A percentile compares a stretch with the other conserved stretches of the same genome.
phyloP scores from a whole-genome alignment of 495 filamentous ascomycete species.

The Penicillium egyptiacum region DNA sequence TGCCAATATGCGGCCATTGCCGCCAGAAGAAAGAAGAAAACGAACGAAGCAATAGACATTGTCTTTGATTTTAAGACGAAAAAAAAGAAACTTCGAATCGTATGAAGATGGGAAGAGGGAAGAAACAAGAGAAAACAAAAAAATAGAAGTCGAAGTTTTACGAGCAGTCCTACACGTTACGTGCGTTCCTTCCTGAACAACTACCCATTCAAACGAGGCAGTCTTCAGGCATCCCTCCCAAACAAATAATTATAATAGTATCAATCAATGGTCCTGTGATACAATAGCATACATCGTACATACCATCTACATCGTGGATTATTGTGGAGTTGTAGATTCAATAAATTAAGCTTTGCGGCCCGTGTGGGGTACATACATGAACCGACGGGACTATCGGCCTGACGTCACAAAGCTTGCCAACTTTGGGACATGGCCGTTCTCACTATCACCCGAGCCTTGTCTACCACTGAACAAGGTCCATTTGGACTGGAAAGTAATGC shows the following conservation, averaged over 20 bases:
- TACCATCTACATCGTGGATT: neutral
- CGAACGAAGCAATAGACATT: neutral
- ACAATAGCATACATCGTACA: neutral
- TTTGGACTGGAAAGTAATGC: neutral
- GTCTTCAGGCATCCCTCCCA: neutral
- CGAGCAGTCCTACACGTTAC: neutral
- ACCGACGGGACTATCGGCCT: neutral
- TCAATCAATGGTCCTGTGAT: neutral
- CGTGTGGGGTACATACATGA: slow-evolving; percentile 6
- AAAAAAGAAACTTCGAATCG: neutral
- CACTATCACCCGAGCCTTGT: neutral
- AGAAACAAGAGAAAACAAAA: neutral
- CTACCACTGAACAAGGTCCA: neutral
- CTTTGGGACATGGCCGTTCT: neutral
- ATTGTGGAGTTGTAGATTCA: slow-evolving; percentile 6
- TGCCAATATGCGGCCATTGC: neutral
- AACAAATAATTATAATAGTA: neutral
- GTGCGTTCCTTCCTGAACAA: neutral
- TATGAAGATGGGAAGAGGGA: neutral
- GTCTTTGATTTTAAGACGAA: too few species aligned
- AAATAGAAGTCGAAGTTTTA: neutral
- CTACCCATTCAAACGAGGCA: neutral
- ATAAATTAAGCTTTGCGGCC: slow-evolving; percentile 18
- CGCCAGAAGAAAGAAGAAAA: neutral
- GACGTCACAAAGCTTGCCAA: neutral